Evolutionary conservation across 768 basidiomycete species (phyloP), one percentile per base, ranked within the genome.

Genomic region (Lentinula edodes): DNA sequence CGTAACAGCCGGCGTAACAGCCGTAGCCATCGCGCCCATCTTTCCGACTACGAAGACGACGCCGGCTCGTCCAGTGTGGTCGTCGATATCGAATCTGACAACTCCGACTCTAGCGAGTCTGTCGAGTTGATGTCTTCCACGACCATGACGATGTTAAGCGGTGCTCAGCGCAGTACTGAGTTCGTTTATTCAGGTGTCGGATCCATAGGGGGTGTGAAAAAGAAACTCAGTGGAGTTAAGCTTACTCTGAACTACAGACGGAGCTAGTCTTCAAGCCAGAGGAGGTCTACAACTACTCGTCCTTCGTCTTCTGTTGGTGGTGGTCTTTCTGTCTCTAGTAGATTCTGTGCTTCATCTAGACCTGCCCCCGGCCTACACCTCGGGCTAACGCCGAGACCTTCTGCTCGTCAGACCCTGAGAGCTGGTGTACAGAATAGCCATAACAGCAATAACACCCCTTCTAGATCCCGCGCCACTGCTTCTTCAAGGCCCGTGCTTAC

Each of bases 51-150:
- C 18, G 45, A 5, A 12, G 5, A 12, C 18, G 45, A 46, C 2
- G 52, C 3, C 0, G 38, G 34, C n/a, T n/a, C n/a, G 3, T 35
- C 34, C 2, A 53, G 52, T 39, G 52, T 53, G 3, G 52, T 16
- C 12, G 15, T 53, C 23, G 38, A 35, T 28, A 6, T 46, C 6
- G 45, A 46, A 5, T 46, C 45, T 5, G 59, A 42, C 6, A 41
- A 53, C 32, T 46, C 38, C 28, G 51, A 34, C 12, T 35, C 16
- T 15, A 60, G 59, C 15, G 59, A 60, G 18, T 60, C 48, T 2
- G 41, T 60, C 1, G 59, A 60, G 8, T 60, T 58, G 57, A 48
- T 58, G 41, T 48, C 57, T 20, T 46, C 57, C 3, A 56, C 45
- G 3, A 46, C 52, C 52, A 54, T 38, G 18, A 56, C 56, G 23